phyloP scores from a whole-genome alignment of 805 yeast species.

The Yamadazyma laniorum region DNA sequence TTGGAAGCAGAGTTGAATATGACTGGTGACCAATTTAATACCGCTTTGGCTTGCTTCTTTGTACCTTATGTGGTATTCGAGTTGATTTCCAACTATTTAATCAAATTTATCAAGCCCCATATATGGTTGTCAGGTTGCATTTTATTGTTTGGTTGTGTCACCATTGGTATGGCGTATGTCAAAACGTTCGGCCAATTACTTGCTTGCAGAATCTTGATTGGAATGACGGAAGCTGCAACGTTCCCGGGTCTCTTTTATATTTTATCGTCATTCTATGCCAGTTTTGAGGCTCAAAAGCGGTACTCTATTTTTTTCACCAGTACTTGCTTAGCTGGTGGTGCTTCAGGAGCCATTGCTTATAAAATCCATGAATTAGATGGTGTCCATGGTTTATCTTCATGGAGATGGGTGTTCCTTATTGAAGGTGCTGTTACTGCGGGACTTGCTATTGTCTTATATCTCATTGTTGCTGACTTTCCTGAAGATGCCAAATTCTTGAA shows the following conservation, averaged over 20 bases:
- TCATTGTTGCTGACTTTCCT: slow-evolving; percentile 68
- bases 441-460: slow-evolving; percentile 37
- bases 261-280: slow-evolving; percentile 62
- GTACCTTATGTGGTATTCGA: slow-evolving; percentile 69
- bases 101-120: slow-evolving; percentile 62
- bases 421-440: slow-evolving; percentile 43
- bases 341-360: slow-evolving; percentile 72
- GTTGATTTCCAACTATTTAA: slow-evolving; percentile 58
- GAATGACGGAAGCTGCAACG: slow-evolving; percentile 67
- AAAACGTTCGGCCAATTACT: slow-evolving; percentile 56
- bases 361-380: slow-evolving; percentile 56
- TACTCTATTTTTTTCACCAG: slow-evolving; percentile 68
- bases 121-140: slow-evolving; percentile 61
- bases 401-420: slow-evolving; percentile 54
- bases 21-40: slow-evolving; percentile 58
- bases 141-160: slow-evolving; percentile 59
- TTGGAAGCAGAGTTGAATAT: slow-evolving; percentile 54
- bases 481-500: slow-evolving; percentile 56
- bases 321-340: slow-evolving; percentile 76
- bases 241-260: slow-evolving; percentile 76
- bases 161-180: slow-evolving; percentile 66
- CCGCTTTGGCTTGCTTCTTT: slow-evolving; percentile 66
- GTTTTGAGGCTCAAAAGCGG: slow-evolving; percentile 65
- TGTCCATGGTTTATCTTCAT: slow-evolving; percentile 38
- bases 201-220: slow-evolving; percentile 63